These are phyloP conservation scores for Acidiella bohemica DNA, from an alignment of 495 filamentous ascomycete genomes.

Conservation along the genomic window DNA sequence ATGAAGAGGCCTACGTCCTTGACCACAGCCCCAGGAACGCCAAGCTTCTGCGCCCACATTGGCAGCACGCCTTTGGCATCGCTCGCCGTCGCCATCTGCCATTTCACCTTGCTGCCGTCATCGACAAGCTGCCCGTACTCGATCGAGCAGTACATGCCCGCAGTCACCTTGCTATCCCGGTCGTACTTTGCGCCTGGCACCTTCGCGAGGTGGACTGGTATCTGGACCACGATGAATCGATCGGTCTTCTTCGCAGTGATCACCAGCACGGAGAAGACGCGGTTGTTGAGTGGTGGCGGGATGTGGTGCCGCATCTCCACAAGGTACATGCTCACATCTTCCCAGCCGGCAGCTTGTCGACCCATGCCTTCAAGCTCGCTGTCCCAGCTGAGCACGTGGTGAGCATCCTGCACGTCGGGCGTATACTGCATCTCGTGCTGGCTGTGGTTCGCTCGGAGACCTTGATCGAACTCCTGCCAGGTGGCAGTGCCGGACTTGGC, in stretches of 20 bases:
- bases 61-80: constrained; percentile 39
- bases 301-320: constrained; percentile 40
- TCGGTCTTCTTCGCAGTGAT: constrained; percentile 24
- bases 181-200: constrained; percentile 26
- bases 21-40: constrained; percentile 49
- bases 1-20: constrained; percentile 62
- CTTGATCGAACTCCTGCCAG: constrained; percentile 50
- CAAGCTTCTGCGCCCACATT: constrained; percentile 51
- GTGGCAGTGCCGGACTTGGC: constrained; percentile 43
- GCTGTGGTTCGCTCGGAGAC: constrained; percentile 48
- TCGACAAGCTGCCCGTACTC: constrained; percentile 40
- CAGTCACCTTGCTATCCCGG: constrained; percentile 8
- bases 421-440: constrained; percentile 61
- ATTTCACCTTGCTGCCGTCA: constrained; percentile 35
- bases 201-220: constrained; percentile 33
- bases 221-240: constrained; percentile 23
- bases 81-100: constrained; percentile 50
- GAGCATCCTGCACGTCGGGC: constrained; percentile 46
- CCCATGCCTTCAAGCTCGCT: constrained; percentile 23
- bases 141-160: constrained; percentile 41
- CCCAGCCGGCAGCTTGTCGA: constrained; percentile 31
- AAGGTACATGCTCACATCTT: constrained; percentile 37
- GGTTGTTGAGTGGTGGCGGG: constrained; percentile 36
- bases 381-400: constrained; percentile 42
- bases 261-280: constrained; percentile 43